Conservation (phyloP, 2,329 filamentous ascomycete genomes). For the Ceratocystis harringtonii region DNA sequence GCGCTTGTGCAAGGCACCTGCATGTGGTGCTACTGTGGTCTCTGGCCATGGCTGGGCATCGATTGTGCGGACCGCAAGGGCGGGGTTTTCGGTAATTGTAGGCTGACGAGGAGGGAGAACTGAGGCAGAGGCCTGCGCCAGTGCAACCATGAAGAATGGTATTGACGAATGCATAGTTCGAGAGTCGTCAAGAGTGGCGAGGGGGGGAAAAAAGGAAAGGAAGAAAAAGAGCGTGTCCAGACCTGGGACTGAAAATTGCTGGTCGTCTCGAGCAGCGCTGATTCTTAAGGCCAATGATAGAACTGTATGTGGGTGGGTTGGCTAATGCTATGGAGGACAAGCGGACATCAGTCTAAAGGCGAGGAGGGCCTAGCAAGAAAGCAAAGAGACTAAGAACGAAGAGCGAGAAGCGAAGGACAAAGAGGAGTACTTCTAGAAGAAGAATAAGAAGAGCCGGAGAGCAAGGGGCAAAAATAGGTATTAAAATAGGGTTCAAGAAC, state of each 20-base stretch:
- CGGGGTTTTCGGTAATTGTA: slow-evolving; percentile 21
- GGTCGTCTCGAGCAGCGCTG: not conserved
- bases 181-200: too few species aligned
- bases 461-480: not conserved
- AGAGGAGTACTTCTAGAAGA: not conserved
- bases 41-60: slow-evolving; percentile 12
- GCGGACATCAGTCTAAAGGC: not conserved
- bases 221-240: not conserved
- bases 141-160: slow-evolving; percentile 24
- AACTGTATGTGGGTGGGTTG: not conserved
- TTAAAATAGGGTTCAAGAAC: not conserved
- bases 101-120: slow-evolving; percentile 29
- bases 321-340: not conserved
- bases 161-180: slow-evolving; percentile 24
- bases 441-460: slow-evolving; percentile 3
- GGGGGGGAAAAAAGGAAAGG: too few species aligned
- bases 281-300: not conserved
- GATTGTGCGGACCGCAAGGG: slow-evolving; percentile 25
- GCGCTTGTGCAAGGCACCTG: slow-evolving; percentile 62
- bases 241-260: not conserved
- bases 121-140: slow-evolving; percentile 26
- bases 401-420: not conserved
- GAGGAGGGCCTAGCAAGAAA: not conserved
- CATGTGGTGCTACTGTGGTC: slow-evolving; percentile 20
- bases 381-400: not conserved